Base-by-base conservation (phyloP, 1,284 basidiomycete genomes). In the Austroboletus niveus region DNA sequence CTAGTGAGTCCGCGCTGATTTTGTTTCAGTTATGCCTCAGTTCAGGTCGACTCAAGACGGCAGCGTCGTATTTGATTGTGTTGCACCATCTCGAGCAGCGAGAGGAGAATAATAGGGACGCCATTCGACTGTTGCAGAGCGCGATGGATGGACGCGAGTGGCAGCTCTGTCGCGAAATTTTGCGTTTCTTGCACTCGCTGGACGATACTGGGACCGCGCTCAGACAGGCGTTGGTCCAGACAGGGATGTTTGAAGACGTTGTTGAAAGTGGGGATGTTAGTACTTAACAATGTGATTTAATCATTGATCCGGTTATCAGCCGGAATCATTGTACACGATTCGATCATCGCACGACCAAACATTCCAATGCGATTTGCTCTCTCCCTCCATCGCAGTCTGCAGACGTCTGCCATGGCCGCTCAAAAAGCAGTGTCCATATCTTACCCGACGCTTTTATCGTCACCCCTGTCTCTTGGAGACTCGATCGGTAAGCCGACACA, bases 31-130 rank as follows among this genome's bases (percentile, higher is more conserved):
- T 79, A 36, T 98, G 95, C 66, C 75, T 99, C 40, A 69, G 76
- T 1, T 79, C 84, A 3, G 82, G 86, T 29, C 81, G 87, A 12
- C 76, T 95, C 56, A 91, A 92, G 60, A 95, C 94, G 1, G 97
- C 97, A 0, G 92, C 87, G 1, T 94, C 92, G 14, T 98, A 98
- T 69, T 78, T 99, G 9, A 78, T 99, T 29, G 93, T 99, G 3
- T 73, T 99, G 52, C 95, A 99, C 69, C 94, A 90, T 56, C 77
- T 98, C 45, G 94, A 98, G 64, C 89, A 94, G 56, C 74, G 92
- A 45, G 90, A 94, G 56, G 89, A 87, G 66, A 82, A 84, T 54
- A 84, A 84, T 59, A 78, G 79, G 42, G 92, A 96, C 59, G 92
- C 87, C 2, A 80, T 93, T 27, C 79, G 89, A 29, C 73, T 97